Percentiles rank a stretch among this genome's conserved stretches.
Evolutionary conservation across 2,329 filamentous ascomycete species (phyloP).

Genomic region (Amauroascus verrucosus): DNA sequence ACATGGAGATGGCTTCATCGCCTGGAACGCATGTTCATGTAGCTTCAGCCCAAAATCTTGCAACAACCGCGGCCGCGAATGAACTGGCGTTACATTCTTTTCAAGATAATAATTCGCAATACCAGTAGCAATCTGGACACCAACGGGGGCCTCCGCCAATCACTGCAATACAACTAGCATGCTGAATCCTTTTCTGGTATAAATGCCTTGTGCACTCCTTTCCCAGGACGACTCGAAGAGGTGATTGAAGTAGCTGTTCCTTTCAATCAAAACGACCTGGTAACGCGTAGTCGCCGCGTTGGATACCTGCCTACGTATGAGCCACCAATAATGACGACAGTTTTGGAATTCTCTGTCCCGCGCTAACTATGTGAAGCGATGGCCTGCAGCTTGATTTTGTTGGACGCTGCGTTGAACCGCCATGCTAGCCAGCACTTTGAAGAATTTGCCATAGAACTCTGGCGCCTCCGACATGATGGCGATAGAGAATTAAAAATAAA

Average conservation of each 20-base stretch:
- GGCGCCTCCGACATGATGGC: too few species aligned
- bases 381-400: neutral
- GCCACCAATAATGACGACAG: conserved; percentile 48
- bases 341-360: conserved; percentile 23
- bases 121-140: conserved; percentile 72
- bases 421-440: too few species aligned
- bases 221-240: conserved; percentile 46
- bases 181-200: conserved; percentile 34
- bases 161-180: conserved; percentile 33
- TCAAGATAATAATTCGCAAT: conserved; percentile 57
- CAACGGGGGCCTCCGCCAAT: conserved; percentile 50
- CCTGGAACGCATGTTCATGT: conserved; percentile 11
- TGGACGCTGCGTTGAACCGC: neutral
- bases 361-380: conserved; percentile 6
- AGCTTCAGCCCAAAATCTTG: conserved; percentile 19
- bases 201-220: conserved; percentile 51
- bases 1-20: conserved; percentile 14
- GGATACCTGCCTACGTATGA: conserved; percentile 48
- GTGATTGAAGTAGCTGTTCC: conserved; percentile 52
- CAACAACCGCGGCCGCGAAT: conserved; percentile 55
- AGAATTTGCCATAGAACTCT: too few species aligned
- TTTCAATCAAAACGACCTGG: conserved; percentile 48
- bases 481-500: too few species aligned
- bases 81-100: conserved; percentile 58
- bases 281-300: conserved; percentile 41